These are phyloP conservation scores for Rhododendron ovatum DNA, from an alignment of 148 eudicot genomes.

Conservation along the genomic window DNA sequence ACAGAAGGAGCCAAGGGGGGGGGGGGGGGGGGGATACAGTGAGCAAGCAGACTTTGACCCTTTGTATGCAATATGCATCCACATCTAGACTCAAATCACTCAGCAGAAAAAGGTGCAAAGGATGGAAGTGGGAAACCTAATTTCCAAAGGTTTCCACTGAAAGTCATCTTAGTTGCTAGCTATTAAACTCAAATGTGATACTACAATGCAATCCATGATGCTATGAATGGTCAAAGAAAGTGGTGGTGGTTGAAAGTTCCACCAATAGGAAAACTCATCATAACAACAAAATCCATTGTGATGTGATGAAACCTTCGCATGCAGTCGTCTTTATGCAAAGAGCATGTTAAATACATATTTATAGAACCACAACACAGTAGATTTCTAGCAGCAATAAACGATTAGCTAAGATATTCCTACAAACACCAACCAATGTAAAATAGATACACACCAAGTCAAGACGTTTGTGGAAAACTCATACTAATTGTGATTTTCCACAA, in stretches of 20 bases:
- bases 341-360: neutral
- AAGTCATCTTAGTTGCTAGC: conserved; percentile 1
- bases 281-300: neutral
- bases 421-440: neutral
- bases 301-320: neutral
- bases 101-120: conserved; percentile 23
- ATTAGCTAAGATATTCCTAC: neutral
- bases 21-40: neutral
- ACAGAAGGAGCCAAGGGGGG: neutral
- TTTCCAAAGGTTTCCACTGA: conserved; percentile 4
- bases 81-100: conserved; percentile 28
- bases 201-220: conserved; percentile 8
- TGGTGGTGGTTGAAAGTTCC: conserved; percentile 3
- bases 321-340: neutral
- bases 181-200: conserved; percentile 22
- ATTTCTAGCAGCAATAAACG: neutral
- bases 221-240: conserved; percentile 34
- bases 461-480: neutral
- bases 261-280: neutral
- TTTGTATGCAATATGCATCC: neutral
- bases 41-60: neutral
- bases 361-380: neutral
- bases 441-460: neutral
- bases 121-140: neutral
- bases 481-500: neutral